These are phyloP conservation scores for Solanum microdontum DNA, from an alignment of 257 asterid genomes.

Conservation along the genomic window DNA sequence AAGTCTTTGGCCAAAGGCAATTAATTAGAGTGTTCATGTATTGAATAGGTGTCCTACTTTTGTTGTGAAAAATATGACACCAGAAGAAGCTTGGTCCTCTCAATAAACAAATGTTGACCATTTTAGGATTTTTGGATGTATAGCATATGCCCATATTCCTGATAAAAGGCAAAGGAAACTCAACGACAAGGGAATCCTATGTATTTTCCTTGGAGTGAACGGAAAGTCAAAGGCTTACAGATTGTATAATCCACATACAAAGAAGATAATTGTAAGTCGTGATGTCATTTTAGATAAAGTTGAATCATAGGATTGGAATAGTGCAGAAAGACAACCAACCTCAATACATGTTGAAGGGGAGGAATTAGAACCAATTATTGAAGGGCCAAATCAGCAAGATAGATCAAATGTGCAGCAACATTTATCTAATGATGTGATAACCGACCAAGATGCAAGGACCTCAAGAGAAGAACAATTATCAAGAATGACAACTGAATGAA, in stretches of 20 bases:
- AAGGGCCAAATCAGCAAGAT: neutral
- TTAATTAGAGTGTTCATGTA: neutral
- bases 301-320: neutral
- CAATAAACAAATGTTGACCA: neutral
- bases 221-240: too few relatives aligned
- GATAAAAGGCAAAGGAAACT: neutral
- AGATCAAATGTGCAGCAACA: neutral
- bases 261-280: neutral
- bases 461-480: neutral
- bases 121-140: neutral
- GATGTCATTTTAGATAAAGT: neutral
- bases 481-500: too few relatives aligned
- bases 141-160: neutral
- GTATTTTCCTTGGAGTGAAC: neutral
- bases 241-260: neutral
- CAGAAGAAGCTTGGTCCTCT: neutral
- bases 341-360: neutral
- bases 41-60: neutral
- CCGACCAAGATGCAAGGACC: too few relatives aligned
- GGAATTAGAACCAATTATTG: neutral
- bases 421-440: too few relatives aligned
- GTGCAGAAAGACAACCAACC: neutral
- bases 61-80: neutral
- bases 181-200: neutral
- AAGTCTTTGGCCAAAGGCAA: too few relatives aligned